Evolutionary conservation across 768 basidiomycete species (phyloP).

Genomic region (Pulveroboletus sp.): DNA sequence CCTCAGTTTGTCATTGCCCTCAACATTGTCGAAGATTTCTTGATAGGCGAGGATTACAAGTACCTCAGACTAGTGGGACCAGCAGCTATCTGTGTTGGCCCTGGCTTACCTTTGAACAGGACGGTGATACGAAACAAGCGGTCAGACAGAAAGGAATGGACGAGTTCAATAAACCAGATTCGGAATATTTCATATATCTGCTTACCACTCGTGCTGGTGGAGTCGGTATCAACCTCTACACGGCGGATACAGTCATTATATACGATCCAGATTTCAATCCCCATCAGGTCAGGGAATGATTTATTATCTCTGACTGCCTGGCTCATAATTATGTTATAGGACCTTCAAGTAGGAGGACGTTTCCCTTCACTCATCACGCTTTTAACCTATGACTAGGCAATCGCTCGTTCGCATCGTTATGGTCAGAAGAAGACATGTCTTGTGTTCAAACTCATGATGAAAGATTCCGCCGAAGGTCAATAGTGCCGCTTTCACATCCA

Average conservation of each 20-base stretch:
- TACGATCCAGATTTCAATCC: conserved; percentile 98
- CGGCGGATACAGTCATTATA: conserved; percentile 90
- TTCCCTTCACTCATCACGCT: background rate
- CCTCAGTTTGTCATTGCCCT: conserved; percentile 84
- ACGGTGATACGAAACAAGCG: conserved; percentile 81
- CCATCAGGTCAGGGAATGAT: conserved; percentile 62
- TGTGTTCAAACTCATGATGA: conserved; percentile 95
- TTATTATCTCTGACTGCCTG: conserved; percentile 1
- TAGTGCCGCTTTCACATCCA: background rate
- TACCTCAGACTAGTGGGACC: conserved; percentile 68
- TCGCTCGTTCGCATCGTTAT: conserved; percentile 89
- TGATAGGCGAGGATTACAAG: conserved; percentile 74
- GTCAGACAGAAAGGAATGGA: conserved; percentile 95
- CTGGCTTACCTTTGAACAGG: conserved; percentile 42
- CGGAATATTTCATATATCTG: conserved; percentile 87
- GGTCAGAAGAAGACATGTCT: conserved; percentile 93
- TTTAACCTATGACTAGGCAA: conserved; percentile 57
- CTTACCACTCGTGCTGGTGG: conserved; percentile 92
- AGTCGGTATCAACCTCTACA: conserved; percentile 87
- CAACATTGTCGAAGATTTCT: conserved; percentile 85
- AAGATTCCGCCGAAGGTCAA: conserved; percentile 85
- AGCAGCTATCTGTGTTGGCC: conserved; percentile 2
- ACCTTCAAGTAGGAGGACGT: conserved; percentile 69
- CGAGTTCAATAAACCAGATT: conserved; percentile 82
- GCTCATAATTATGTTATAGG: conserved; percentile 40